phyloP scores from a whole-genome alignment of 2,329 filamentous ascomycete species.

The Dactylellina parvicollis region DNA sequence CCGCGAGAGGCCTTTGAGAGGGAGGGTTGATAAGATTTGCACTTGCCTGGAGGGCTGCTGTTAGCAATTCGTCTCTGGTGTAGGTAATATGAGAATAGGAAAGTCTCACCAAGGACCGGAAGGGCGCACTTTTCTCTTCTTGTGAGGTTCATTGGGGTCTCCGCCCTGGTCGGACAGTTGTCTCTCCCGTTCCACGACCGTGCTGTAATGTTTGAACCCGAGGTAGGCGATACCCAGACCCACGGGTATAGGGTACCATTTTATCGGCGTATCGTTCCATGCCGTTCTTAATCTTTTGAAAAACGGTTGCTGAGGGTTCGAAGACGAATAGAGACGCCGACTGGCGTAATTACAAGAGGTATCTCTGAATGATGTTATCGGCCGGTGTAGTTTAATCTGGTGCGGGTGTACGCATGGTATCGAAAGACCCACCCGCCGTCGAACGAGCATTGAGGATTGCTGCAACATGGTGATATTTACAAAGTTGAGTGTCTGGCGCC shows the following conservation, averaged over 20 bases:
- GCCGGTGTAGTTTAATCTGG: background rate
- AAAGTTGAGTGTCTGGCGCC: background rate
- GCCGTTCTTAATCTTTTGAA: constrained; percentile 58
- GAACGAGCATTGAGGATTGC: constrained; percentile 30
- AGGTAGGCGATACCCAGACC: constrained; percentile 86
- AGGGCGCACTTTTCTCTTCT: constrained; percentile 74
- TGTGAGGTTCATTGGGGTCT: constrained; percentile 65
- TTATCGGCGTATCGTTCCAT: constrained; percentile 72
- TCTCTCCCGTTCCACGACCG: constrained; percentile 69
- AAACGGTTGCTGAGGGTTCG: constrained; percentile 21
- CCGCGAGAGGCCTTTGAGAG: constrained; percentile 87
- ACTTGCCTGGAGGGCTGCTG: constrained; percentile 70
- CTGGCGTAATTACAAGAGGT: background rate
- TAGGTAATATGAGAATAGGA: background rate
- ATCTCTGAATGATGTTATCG: constrained; percentile 1
- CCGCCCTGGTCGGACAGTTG: constrained; percentile 64
- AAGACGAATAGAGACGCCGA: constrained; percentile 6
- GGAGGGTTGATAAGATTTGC: constrained; percentile 90
- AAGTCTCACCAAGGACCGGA: constrained; percentile 81
- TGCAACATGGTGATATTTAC: constrained; percentile 37
- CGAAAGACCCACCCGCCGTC: constrained; percentile 1
- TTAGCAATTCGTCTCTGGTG: background rate
- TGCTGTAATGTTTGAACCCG: constrained; percentile 84
- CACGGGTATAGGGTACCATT: constrained; percentile 91
- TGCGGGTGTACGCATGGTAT: constrained; percentile 24